Percentiles rank a stretch among this genome's conserved stretches.
These are phyloP conservation scores for Aspergillus niger DNA, from an alignment of 2,329 filamentous ascomycete genomes.

Conservation along the genomic window DNA sequence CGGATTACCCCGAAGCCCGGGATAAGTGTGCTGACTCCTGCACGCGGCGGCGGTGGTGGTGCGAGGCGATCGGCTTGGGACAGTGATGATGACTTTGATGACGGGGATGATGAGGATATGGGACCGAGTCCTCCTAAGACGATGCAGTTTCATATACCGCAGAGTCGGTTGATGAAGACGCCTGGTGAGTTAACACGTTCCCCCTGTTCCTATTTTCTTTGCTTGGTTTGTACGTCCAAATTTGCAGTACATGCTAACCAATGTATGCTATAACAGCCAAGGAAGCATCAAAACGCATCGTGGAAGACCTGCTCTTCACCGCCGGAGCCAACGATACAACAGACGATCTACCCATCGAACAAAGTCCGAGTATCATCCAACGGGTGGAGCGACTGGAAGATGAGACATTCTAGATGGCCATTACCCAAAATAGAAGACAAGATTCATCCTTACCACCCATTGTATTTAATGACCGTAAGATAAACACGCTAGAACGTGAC, in stretches of 20 bases:
- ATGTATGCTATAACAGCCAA: slow-evolving; percentile 39
- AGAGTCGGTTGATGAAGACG: slow-evolving; percentile 52
- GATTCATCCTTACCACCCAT: not conserved
- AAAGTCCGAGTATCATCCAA: slow-evolving; percentile 50
- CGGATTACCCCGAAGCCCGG: slow-evolving; percentile 68
- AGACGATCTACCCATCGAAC: slow-evolving; percentile 40
- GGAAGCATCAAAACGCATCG: slow-evolving; percentile 53
- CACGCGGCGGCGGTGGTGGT: slow-evolving; percentile 36
- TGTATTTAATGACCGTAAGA: too few relatives aligned
- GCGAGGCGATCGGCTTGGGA: slow-evolving; percentile 62
- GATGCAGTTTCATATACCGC: slow-evolving; percentile 56
- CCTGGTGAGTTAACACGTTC: slow-evolving; percentile 40
- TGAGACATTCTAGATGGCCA: slow-evolving; percentile 45
- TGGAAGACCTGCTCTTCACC: slow-evolving; percentile 50
- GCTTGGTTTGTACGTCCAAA: not conserved
- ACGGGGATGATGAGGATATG: slow-evolving; percentile 59
- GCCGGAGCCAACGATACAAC: slow-evolving; percentile 47
- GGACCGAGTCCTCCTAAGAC: slow-evolving; percentile 87
- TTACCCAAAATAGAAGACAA: not conserved
- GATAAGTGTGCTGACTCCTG: slow-evolving; percentile 81
- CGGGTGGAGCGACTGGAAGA: slow-evolving; percentile 46
- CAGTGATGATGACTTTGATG: slow-evolving; percentile 66
- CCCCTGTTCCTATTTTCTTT: not conserved
- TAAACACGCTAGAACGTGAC: too few relatives aligned
- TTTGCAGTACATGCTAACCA: not conserved